A percentile compares a stretch with the other conserved stretches of the same genome.
Evolutionary conservation across 345 rosid genomes (phyloP).

Genomic region (Raphanus sativus): DNA sequence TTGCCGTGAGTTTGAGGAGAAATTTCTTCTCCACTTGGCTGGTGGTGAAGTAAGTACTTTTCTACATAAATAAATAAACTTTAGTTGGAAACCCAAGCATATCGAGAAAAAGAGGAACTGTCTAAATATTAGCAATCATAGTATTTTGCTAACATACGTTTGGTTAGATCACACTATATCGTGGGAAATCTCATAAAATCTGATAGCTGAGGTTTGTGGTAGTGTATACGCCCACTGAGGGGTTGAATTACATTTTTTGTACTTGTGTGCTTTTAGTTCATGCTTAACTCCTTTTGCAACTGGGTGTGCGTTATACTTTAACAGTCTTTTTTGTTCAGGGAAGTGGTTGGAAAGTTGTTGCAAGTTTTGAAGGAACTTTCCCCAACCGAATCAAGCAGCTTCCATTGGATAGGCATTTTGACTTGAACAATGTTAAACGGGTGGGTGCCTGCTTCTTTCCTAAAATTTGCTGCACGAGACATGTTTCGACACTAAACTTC

Average conservation of each 20-base stretch:
- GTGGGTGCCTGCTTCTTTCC: conserved; percentile 44
- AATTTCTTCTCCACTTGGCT: conserved; percentile 82
- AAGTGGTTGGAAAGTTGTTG: conserved; percentile 97
- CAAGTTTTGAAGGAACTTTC: conserved; percentile 95
- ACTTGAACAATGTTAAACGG: conserved; percentile 88
- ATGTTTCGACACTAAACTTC: not conserved
- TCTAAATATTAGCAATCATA: conserved; percentile 11
- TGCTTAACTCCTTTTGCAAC: conserved; percentile 17
- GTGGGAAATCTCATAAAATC: not conserved
- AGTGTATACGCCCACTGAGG: not conserved
- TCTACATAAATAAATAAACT: conserved; percentile 27
- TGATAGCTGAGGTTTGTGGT: not conserved
- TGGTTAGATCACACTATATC: not conserved
- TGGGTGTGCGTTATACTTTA: conserved; percentile 1
- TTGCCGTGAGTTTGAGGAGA: conserved; percentile 98
- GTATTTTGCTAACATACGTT: not conserved
- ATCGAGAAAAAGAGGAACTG: conserved; percentile 1
- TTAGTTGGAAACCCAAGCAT: not conserved
- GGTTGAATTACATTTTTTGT: not conserved
- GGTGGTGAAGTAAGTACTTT: conserved; percentile 75
- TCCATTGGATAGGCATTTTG: conserved; percentile 94
- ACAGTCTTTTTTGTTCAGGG: conserved; percentile 53
- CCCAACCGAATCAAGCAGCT: conserved; percentile 94
- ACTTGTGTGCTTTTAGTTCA: conserved; percentile 3
- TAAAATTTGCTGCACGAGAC: not conserved